A percentile compares a stretch with the other conserved stretches of the same genome.
Conservation (phyloP, 2,329 filamentous ascomycete species). For the Pseudogymnoascus sp. region DNA sequence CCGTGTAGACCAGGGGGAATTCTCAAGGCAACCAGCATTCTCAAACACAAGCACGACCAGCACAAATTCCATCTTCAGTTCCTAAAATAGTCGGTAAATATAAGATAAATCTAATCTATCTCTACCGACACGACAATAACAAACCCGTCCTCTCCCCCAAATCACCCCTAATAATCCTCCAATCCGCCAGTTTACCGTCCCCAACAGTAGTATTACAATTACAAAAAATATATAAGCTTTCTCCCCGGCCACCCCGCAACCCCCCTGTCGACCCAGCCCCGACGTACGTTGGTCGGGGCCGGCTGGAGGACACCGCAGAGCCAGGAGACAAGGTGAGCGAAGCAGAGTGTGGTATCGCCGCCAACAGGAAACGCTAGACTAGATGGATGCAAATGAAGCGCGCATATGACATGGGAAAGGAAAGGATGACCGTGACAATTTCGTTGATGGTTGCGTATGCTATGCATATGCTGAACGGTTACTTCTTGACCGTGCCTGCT, state of each 20-base stretch:
- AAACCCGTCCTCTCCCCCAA: background rate
- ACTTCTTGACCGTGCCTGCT: slow-evolving; percentile 19
- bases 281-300: background rate
- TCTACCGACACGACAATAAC: background rate
- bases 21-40: background rate
- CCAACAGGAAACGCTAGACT: slow-evolving; percentile 7
- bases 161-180: background rate
- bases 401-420: background rate
- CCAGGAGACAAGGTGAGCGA: background rate
- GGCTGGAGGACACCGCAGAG: background rate
- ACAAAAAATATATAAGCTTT: background rate
- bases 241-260: background rate
- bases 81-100: background rate
- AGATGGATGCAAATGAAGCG: background rate
- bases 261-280: background rate
- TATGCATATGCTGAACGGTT: slow-evolving; percentile 1
- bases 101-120: background rate
- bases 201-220: slow-evolving; percentile 6
- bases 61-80: background rate
- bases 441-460: slow-evolving; percentile 3
- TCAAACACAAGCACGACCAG: background rate
- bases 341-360: slow-evolving; percentile 8
- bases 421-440: background rate
- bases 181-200: slow-evolving; percentile 3
- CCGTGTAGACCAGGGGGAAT: background rate